These are phyloP conservation scores for Annulohypoxylon truncatum DNA, from an alignment of 2,329 filamentous ascomycete species.

Conservation along the genomic window DNA sequence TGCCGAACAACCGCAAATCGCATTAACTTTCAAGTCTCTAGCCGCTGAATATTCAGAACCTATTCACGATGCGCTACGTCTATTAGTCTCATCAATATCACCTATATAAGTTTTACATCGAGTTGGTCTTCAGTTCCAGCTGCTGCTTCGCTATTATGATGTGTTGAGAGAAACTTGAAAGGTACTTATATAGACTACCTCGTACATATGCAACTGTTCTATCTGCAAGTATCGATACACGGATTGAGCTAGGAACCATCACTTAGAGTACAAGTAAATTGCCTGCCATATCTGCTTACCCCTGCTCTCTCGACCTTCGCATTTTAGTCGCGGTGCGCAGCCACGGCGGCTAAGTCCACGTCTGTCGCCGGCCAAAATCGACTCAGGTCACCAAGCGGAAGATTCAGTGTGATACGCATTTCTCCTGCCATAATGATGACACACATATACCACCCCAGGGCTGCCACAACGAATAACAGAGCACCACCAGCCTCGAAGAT, in stretches of 20 bases:
- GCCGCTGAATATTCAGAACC: no score
- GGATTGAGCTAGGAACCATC: not conserved
- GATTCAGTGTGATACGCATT: constrained; percentile 61
- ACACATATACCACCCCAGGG: constrained; percentile 64
- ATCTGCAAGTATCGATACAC: not conserved
- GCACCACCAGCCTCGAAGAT: constrained; percentile 52
- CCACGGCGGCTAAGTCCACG: constrained; percentile 43
- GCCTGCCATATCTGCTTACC: not conserved
- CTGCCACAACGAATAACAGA: constrained; percentile 58
- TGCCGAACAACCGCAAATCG: not conserved
- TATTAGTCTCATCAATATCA: no score
- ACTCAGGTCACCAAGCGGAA: constrained; percentile 64
- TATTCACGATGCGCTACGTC: no score
- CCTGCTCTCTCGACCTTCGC: not conserved
- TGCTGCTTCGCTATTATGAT: not conserved
- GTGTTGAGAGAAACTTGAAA: not conserved
- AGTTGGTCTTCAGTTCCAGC: not conserved
- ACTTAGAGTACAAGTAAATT: not conserved
- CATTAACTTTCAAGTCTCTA: not conserved
- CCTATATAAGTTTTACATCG: no score
- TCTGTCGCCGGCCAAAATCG: constrained; percentile 60
- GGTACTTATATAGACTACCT: not conserved
- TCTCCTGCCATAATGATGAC: constrained; percentile 65
- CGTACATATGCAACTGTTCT: not conserved
- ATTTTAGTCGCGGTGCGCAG: constrained; percentile 35